Conservation (phyloP, 176 grass and related monocot species). For the Hsuehochloa calcarea region DNA sequence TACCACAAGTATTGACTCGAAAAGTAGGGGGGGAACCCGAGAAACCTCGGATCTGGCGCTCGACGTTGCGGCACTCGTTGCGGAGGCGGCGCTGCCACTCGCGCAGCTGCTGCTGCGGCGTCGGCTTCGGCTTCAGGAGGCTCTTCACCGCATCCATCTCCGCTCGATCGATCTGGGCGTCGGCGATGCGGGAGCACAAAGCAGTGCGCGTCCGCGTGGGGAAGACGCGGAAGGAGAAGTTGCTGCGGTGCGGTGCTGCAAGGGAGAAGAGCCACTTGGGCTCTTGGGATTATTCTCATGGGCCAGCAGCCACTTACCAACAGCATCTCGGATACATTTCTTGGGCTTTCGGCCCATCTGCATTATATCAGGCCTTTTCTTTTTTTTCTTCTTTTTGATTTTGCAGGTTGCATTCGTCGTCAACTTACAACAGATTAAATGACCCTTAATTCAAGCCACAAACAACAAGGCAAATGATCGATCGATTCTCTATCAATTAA, state of each 20-base stretch:
- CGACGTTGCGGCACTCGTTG: conserved; percentile 60
- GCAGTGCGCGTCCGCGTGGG: not conserved
- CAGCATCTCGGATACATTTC: too few species aligned
- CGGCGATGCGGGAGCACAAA: not conserved
- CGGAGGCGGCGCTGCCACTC: conserved; percentile 87
- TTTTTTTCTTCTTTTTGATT: too few species aligned
- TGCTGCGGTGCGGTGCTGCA: too few species aligned
- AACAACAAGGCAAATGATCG: too few species aligned
- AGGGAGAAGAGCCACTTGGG: not conserved
- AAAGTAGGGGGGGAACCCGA: not conserved
- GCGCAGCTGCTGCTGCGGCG: conserved; percentile 66
- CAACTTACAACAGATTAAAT: not conserved
- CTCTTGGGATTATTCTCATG: too few species aligned
- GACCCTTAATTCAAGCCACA: not conserved
- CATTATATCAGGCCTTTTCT: too few species aligned
- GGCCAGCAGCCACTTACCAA: too few species aligned
- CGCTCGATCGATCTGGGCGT: not conserved
- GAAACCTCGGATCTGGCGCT: conserved; percentile 70
- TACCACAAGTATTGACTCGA: not conserved
- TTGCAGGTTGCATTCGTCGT: not conserved
- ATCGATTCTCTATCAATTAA: too few species aligned
- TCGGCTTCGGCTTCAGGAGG: conserved; percentile 57
- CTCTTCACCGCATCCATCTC: conserved; percentile 56
- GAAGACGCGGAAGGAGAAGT: not conserved
- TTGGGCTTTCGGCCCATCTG: too few species aligned